Evolutionary conservation across 192 early-diverging fungal genomes (phyloP).

Genomic region (Linnemannia exigua): DNA sequence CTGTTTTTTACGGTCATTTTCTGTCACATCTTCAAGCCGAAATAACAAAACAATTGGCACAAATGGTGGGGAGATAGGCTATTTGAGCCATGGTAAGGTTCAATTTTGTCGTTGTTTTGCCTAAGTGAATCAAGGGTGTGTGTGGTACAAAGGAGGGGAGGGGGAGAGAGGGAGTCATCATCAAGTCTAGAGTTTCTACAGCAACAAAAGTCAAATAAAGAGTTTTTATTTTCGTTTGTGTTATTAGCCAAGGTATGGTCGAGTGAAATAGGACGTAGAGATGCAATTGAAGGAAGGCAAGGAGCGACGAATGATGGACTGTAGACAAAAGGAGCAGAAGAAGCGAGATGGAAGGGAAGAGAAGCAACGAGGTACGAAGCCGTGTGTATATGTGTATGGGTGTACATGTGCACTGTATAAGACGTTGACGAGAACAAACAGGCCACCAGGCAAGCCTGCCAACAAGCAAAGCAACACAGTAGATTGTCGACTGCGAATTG

Average conservation of each 20-base stretch:
- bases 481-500: too few species aligned
- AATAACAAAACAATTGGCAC: not conserved
- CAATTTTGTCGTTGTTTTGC: not conserved
- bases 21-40: not conserved
- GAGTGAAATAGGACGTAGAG: not conserved
- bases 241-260: not conserved
- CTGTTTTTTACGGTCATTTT: not conserved
- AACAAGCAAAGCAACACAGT: too few species aligned
- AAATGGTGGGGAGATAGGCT: constrained; percentile 7
- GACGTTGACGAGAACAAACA: too few species aligned
- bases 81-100: not conserved
- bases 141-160: not conserved
- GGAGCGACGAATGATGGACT: too few species aligned
- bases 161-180: not conserved
- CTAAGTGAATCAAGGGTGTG: not conserved
- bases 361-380: not conserved
- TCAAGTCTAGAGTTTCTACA: not conserved
- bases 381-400: not conserved
- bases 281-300: too few species aligned
- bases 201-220: not conserved
- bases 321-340: not conserved
- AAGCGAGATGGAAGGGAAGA: not conserved
- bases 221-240: not conserved
- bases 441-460: too few species aligned
- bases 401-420: not conserved